Evolutionary conservation across 164 flowering plant genomes (phyloP).

Genomic region (Vitis rotundifolia): DNA sequence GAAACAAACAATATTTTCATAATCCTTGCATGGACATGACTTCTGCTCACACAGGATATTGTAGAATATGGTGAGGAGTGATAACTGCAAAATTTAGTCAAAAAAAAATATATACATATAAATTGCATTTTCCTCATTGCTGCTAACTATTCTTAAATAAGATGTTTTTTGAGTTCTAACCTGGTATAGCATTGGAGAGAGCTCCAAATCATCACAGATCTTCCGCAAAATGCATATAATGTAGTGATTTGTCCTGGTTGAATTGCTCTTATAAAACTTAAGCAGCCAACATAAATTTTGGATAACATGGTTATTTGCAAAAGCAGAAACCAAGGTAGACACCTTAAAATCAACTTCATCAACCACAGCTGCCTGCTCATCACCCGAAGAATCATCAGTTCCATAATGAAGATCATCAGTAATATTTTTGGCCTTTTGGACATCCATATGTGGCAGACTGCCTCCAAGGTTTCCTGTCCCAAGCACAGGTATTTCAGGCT

Average conservation of each 20-base stretch:
- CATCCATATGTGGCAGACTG: slow-evolving; percentile 20
- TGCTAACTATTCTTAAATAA: slow-evolving; percentile 3
- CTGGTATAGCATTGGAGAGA: slow-evolving; percentile 96
- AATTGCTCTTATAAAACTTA: slow-evolving; percentile 81
- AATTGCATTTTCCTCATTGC: no score
- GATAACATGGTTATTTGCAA: slow-evolving; percentile 66
- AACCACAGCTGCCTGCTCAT: slow-evolving; percentile 44
- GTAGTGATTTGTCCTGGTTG: slow-evolving; percentile 64
- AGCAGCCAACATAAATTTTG: slow-evolving; percentile 91
- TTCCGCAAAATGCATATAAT: slow-evolving; percentile 60
- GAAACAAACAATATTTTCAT: slow-evolving; percentile 66
- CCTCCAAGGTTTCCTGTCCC: slow-evolving; percentile 18
- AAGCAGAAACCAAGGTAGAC: slow-evolving; percentile 60
- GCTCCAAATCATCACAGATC: slow-evolving; percentile 85
- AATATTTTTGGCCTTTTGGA: slow-evolving; percentile 17
- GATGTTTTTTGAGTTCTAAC: slow-evolving; percentile 27
- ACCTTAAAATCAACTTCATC: slow-evolving; percentile 84
- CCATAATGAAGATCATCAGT: slow-evolving; percentile 31
- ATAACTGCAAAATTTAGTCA: slow-evolving; percentile 60
- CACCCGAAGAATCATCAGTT: slow-evolving; percentile 60
- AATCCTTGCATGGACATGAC: slow-evolving; percentile 58
- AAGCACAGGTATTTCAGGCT: slow-evolving; percentile 19
- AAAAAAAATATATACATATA: background rate
- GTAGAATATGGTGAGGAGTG: slow-evolving; percentile 71
- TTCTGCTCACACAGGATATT: slow-evolving; percentile 82